These are phyloP conservation scores for Plasmopara muralis DNA, from an alignment of 352 stramenopile genomes.

Conservation along the genomic window DNA sequence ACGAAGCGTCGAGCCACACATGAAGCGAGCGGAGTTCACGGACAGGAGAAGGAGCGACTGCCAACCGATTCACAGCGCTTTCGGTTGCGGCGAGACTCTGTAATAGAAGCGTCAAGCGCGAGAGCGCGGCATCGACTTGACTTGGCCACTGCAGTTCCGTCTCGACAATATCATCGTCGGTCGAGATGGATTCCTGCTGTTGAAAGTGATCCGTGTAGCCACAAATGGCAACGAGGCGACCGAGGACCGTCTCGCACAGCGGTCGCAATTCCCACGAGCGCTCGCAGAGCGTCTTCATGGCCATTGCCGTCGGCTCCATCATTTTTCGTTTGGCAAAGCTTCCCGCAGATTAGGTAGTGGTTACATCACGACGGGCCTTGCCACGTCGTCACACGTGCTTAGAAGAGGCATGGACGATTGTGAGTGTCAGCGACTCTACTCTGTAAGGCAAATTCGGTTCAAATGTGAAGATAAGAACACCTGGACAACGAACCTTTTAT, in stretches of 20 bases:
- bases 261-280: constrained; percentile 29
- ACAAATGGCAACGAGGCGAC: constrained; percentile 28
- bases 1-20: constrained; percentile 29
- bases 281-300: constrained; percentile 21
- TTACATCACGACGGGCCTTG: not conserved
- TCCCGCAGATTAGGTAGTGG: not conserved
- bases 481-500: too few relatives aligned
- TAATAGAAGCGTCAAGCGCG: constrained; percentile 27
- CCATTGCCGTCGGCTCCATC: constrained; percentile 27
- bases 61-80: constrained; percentile 31
- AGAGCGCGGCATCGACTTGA: constrained; percentile 24
- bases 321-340: not conserved
- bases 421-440: too few relatives aligned
- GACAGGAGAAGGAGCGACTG: constrained; percentile 27
- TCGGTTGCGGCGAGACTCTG: constrained; percentile 20
- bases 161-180: constrained; percentile 12
- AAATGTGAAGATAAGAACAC: too few relatives aligned
- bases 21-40: constrained; percentile 34
- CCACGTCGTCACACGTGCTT: not conserved
- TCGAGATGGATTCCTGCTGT: constrained; percentile 8
- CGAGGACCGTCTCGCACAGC: constrained; percentile 28
- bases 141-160: constrained; percentile 16
- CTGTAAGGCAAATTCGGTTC: too few relatives aligned
- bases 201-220: constrained; percentile 28
- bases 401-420: too few relatives aligned